Conservation (phyloP, 2,329 filamentous ascomycete genomes). For the Nemania sp. region DNA sequence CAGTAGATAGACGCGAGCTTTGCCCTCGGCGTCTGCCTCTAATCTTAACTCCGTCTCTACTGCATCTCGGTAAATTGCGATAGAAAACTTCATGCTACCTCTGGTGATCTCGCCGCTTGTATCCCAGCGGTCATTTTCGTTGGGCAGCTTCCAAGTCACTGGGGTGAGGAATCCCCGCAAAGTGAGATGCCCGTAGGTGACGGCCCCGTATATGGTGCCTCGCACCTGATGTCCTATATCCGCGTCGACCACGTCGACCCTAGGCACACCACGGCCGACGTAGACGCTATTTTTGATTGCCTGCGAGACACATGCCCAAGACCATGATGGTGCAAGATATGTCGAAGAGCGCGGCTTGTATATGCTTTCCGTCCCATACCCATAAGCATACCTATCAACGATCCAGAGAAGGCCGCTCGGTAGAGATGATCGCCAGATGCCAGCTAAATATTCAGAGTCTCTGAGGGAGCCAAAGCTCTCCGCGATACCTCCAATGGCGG, state of each 20-base stretch:
- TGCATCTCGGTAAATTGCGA: not conserved
- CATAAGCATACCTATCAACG: not conserved
- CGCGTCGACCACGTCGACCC: not conserved
- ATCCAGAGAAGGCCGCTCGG: not conserved
- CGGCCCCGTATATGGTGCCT: not conserved
- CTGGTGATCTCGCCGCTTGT: not conserved
- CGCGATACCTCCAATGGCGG: not conserved
- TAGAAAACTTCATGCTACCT: not conserved
- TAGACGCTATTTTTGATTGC: not conserved
- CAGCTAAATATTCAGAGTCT: not conserved
- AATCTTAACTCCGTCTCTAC: not conserved
- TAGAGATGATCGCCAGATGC: slow-evolving; percentile 1
- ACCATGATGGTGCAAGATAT: not conserved
- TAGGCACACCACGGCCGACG: not conserved
- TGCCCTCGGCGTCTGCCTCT: not conserved
- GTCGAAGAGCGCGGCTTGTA: not conserved
- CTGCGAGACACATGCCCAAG: not conserved
- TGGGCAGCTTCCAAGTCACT: not conserved
- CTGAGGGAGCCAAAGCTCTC: not conserved
- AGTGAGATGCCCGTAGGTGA: not conserved
- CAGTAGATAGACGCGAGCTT: not conserved
- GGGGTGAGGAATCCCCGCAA: not conserved
- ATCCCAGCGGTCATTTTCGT: too few species aligned
- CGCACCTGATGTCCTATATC: not conserved
- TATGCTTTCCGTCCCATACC: too few species aligned